These are phyloP conservation scores for Kodamaea kaohsiungensis DNA, from an alignment of 805 yeast genomes.

Conservation along the genomic window DNA sequence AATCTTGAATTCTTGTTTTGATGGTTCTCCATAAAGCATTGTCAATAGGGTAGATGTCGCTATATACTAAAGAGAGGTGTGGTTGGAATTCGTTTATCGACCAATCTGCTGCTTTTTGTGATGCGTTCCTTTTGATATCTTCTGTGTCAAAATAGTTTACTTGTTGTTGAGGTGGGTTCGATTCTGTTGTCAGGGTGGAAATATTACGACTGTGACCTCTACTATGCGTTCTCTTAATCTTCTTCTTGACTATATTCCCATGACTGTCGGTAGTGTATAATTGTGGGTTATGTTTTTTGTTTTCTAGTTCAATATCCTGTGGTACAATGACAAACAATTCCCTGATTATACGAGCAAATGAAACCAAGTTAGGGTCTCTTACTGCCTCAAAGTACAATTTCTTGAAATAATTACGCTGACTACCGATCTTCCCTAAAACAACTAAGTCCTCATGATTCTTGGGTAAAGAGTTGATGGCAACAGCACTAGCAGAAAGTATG, in stretches of 20 bases:
- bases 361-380: slow-evolving; percentile 47
- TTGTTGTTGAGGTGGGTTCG: slow-evolving; percentile 1
- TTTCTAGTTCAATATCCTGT: slow-evolving; percentile 35
- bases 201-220: slow-evolving; percentile 1
- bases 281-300: slow-evolving; percentile 38
- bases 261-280: slow-evolving; percentile 35
- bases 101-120: slow-evolving; percentile 57
- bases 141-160: slow-evolving; percentile 28
- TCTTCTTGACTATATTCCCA: slow-evolving; percentile 31
- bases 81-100: slow-evolving; percentile 60
- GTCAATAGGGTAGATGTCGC: slow-evolving; percentile 63
- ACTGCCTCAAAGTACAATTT: slow-evolving; percentile 52
- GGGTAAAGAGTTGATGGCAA: slow-evolving; percentile 50
- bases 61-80: slow-evolving; percentile 70
- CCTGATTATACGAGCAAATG: slow-evolving; percentile 56
- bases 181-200: slow-evolving; percentile 2
- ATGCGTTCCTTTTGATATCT: slow-evolving; percentile 40
- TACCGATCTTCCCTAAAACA: slow-evolving; percentile 42
- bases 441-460: slow-evolving; percentile 42
- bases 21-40: slow-evolving; percentile 65
- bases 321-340: slow-evolving; percentile 57
- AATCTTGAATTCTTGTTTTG: slow-evolving; percentile 64
- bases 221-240: slow-evolving; percentile 20
- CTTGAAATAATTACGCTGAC: slow-evolving; percentile 53
- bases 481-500: slow-evolving; percentile 57